Conservation (phyloP, 208 protist species). For the Sergeia podlipaevii region DNA sequence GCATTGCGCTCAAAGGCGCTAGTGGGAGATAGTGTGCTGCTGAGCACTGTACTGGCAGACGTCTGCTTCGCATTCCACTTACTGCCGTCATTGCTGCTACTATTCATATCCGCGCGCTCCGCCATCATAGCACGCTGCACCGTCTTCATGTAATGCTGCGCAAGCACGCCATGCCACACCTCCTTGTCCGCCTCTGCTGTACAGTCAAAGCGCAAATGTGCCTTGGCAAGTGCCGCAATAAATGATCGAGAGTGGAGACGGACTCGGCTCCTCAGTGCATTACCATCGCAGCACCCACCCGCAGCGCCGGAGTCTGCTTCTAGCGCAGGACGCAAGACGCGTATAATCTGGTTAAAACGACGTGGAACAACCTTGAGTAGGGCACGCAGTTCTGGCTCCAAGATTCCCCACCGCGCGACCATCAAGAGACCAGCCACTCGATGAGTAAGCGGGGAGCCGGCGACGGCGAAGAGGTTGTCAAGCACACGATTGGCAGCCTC, state of each 20-base stretch:
- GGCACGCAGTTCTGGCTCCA: slow-evolving; percentile 48
- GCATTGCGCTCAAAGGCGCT: slow-evolving; percentile 44
- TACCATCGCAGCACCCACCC: slow-evolving; percentile 17
- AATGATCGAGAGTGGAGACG: slow-evolving; percentile 38
- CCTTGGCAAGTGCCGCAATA: background rate
- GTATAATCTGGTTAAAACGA: slow-evolving; percentile 64
- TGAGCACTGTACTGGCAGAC: too few relatives aligned
- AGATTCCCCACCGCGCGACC: slow-evolving; percentile 59
- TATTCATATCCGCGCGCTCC: too few relatives aligned
- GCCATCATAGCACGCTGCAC: slow-evolving; percentile 20
- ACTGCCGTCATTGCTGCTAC: too few relatives aligned
- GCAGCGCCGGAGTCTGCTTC: slow-evolving; percentile 12
- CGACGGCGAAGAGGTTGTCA: slow-evolving; percentile 24
- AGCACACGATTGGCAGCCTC: slow-evolving; percentile 46
- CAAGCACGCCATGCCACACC: slow-evolving; percentile 56
- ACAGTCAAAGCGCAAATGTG: background rate
- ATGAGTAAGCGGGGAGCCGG: slow-evolving; percentile 39
- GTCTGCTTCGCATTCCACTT: too few relatives aligned
- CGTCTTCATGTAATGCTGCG: slow-evolving; percentile 41
- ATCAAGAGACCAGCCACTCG: slow-evolving; percentile 49
- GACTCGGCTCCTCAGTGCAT: slow-evolving; percentile 31
- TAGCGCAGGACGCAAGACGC: slow-evolving; percentile 58
- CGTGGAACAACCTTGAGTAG: slow-evolving; percentile 41
- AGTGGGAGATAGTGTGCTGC: background rate
- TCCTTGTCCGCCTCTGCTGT: slow-evolving; percentile 31